Evolutionary conservation across 2,329 filamentous ascomycete genomes (phyloP), one percentile per base, ranked within the genome.

Genomic region (Trichoderma guizhouense): DNA sequence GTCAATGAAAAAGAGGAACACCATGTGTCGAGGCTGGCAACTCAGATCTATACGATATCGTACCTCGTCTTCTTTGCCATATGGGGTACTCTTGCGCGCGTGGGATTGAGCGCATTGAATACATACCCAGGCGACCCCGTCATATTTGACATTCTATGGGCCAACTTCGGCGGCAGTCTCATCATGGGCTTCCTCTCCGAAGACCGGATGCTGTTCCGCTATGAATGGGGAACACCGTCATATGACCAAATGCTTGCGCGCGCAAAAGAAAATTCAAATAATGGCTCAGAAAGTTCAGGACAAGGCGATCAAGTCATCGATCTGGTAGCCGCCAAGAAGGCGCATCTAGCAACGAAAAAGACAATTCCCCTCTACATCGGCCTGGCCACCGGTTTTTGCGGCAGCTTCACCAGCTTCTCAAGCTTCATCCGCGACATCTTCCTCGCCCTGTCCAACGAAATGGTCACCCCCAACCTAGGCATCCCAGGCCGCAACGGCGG

Each of bases 391-490:
- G 95, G 92, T 12, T 96, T 96, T 80, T 97, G 94, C 77, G 93
- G 95, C 73, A 95, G 92, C 75, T 93, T 96, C 77, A 98, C 95
- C 0, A 95, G 92, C 11, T 97, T 97, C 81, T 97, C 94, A 0
- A 90, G 91, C 24, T 97, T 97, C 79, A 90, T 95, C 61, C 88
- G 93, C 7, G 95, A 97, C 76, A 82, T 87, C 15, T 97, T 97
- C 79, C 86, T 97, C 26, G 91, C 93, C 0, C 82, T 97, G 21
- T 91, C 93, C 5, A 96, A 97, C 78, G 87, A 92, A 74, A 82
- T 97, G 12, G 83, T 81, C 11, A 78, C 80, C 1, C 78, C 81
- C 0, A 81, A 82, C 24, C 77, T 76, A 0, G 79, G 81, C 1
- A 79, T 82, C 0, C 79, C 83, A 1, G 78, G 73, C 6, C 87